Evolutionary conservation across 2,329 filamentous ascomycete genomes (phyloP), one percentile per base, ranked within the genome.

Genomic region (Diaporthe ampelina): DNA sequence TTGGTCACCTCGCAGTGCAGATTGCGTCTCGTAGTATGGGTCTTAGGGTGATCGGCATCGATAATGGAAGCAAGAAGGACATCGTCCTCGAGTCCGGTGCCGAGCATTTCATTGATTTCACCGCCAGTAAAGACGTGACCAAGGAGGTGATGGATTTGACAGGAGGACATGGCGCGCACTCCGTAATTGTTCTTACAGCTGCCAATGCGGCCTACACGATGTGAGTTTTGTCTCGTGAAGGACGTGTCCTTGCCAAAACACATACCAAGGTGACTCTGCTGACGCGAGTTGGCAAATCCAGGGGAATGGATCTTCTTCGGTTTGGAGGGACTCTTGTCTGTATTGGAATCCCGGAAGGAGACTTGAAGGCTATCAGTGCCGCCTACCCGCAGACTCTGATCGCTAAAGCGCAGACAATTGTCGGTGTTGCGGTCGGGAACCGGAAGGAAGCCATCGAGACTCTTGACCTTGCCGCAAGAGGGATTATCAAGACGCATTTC

Each of bases 61-160:
- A 76, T 52, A 35, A 54, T 29, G 73, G 70, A 43, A 73, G 58
- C 43, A 78, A 78, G 69, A 73, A 76, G 57, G 74, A 74, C 9
- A 70, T 78, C 29, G 74, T 73, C 2, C 43, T 73, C 1, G 85
- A 88, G 0, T 90, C 86, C n/a, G 92, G 92, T 11, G 91, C 91
- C 0, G 91, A 93, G 79, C 87, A 89, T 77, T 94, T 93, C 82
- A 84, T 94, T 74, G 90, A 92, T 76, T 85, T 93, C 74, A 89
- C 90, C 40, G 84, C 72, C 26, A 74, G 87, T 26, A 74, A 73
- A 43, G 75, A 70, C 57, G 63, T 75, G 15, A 78, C 50, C 84
- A 87, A 85, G 86, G 88, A 91, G 58, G 89, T 93, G 65, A 87
- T 88, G 77, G 85, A 84, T 48, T 81, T 90, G 1, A 90, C 91